Base-by-base conservation (phyloP, 2,329 filamentous ascomycete species). In the Pestalotiopsis sp. region DNA sequence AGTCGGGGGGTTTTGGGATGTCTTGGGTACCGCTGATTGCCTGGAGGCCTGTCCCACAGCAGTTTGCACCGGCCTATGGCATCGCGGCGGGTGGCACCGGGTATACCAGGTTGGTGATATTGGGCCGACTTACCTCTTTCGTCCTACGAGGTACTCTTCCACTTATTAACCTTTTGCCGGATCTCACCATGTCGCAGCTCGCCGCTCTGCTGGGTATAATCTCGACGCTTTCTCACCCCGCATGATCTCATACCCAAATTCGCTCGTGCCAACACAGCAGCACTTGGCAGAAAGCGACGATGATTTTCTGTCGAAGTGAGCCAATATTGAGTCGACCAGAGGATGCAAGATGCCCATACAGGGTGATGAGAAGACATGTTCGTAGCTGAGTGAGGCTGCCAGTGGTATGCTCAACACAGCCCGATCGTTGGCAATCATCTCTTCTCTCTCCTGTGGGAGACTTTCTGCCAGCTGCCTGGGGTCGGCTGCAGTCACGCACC, bases 171-270 rank as follows among this genome's bases (percentile, higher is more conserved):
- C 45, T 52, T 52, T n/a, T 52, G 20, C 20, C 45, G 45, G 45
- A 52, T n/a, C 20, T 52, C 45, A n/a, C 45, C 45, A 52, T 52
- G 45, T 52, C 45, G 45, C 45, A 52, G 45, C 6, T 52, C 45
- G 45, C 57, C 14, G 23, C 9, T 59, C 57, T n/a, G 23, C 57
- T 25, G 23, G 17, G 14, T 13, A 25, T n/a, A n/a, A 27, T 25
- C 57, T 27, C 27, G 57, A 25, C 31, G 2, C 36, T 12, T 7
- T 39, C 31, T 17, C 13, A 17, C 45, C 12, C 45, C 59, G 59
- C 59, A 61, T 61, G 59, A 61, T 61, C 59, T 61, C 59, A 61
- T 39, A 27, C 14, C 9, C 31, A 38, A 27, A n/a, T 9, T 59
- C 23, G 23, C 27, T 36, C n/a, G 59, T 36, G 59, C 59, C 59